Percentiles rank a stretch among this genome's conserved stretches.
These are phyloP conservation scores for Annulohypoxylon stygium DNA, from an alignment of 495 filamentous ascomycete genomes.

Conservation along the genomic window DNA sequence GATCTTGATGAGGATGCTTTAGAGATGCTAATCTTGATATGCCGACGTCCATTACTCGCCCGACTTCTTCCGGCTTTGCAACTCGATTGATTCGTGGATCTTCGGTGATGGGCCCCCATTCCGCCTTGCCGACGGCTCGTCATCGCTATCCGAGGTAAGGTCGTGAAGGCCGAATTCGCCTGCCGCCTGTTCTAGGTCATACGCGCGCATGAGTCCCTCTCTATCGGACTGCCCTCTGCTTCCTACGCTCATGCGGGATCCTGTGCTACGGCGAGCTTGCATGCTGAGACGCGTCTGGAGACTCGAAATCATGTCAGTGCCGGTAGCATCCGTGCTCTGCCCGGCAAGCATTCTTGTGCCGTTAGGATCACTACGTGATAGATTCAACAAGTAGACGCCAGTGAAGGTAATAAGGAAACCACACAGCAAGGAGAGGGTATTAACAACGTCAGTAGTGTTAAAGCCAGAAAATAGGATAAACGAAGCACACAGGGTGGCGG, in stretches of 20 bases:
- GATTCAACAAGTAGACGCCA: slow-evolving; percentile 95
- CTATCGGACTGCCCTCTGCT: slow-evolving; percentile 75
- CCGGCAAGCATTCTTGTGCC: slow-evolving; percentile 75
- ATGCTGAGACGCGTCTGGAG: slow-evolving; percentile 90
- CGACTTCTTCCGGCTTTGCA: slow-evolving; percentile 58
- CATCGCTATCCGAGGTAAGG: slow-evolving; percentile 77
- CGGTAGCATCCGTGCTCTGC: slow-evolving; percentile 80
- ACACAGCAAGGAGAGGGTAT: slow-evolving; percentile 91
- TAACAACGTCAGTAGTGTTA: slow-evolving; percentile 93
- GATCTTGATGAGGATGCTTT: slow-evolving; percentile 17
- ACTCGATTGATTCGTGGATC: slow-evolving; percentile 57
- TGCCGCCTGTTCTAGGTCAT: slow-evolving; percentile 80
- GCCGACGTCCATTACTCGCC: slow-evolving; percentile 33
- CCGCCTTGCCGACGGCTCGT: slow-evolving; percentile 57
- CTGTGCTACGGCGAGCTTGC: slow-evolving; percentile 78
- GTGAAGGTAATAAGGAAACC: slow-evolving; percentile 98
- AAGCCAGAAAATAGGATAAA: slow-evolving; percentile 98
- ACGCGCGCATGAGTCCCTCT: slow-evolving; percentile 84
- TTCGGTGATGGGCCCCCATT: slow-evolving; percentile 45
- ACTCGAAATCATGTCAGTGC: slow-evolving; percentile 90
- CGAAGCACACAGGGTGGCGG: slow-evolving; percentile 90
- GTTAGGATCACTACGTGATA: slow-evolving; percentile 90
- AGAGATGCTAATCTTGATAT: slow-evolving; percentile 8
- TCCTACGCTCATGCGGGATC: slow-evolving; percentile 65
- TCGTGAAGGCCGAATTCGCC: slow-evolving; percentile 70